Base-by-base conservation (phyloP, 78 protist genomes). In the Chrysochromulina parva region DNA sequence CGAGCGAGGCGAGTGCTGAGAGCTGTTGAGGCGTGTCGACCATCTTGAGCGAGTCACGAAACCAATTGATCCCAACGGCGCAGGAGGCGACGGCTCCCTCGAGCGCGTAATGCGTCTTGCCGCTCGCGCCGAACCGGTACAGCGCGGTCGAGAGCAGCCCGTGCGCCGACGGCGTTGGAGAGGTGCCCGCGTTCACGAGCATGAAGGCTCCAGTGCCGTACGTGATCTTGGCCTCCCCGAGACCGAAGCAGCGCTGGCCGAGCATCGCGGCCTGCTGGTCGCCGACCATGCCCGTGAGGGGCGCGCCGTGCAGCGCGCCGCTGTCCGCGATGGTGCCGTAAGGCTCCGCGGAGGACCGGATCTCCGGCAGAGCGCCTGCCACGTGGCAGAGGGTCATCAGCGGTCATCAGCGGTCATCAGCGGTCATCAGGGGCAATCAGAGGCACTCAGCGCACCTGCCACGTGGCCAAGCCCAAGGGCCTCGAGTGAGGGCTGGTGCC, bases 241-340 rank as follows among this genome's bases (percentile, higher is more conserved):
- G 76, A 6, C 19, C 73, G 85, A 97, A 91, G 89, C 98, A 97
- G 60, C 26, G 55, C 82, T 99, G 99, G 1, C 99, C 99, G 11
- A 99, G 95, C 91, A 95, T 82, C 4, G 99, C 99, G 0, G 98
- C 94, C 86, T 99, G 99, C 87, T 99, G 99, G 58, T 99, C 99
- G 0, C 99, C 99, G 52, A 97, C n/a, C 9, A 62, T 55, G 48
- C 82, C 91, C 0, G 62, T n/a, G 67, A 89, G 2, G 7, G 66
- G 85, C 57, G 58, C 81, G 57, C 82, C 90, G 13, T 3, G 26
- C 5, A n/a, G n/a, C 80, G 14, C 89, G 71, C 59, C 59, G 6
- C 6, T 58, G 89, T 57, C 11, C 22, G 62, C 57, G 19, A 60
- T 0, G 57, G 1, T 1, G 2, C 38, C 89, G 11, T 28, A 14